Conservation (phyloP, 2,329 filamentous ascomycete genomes). For the Xylariaceae sp. region DNA sequence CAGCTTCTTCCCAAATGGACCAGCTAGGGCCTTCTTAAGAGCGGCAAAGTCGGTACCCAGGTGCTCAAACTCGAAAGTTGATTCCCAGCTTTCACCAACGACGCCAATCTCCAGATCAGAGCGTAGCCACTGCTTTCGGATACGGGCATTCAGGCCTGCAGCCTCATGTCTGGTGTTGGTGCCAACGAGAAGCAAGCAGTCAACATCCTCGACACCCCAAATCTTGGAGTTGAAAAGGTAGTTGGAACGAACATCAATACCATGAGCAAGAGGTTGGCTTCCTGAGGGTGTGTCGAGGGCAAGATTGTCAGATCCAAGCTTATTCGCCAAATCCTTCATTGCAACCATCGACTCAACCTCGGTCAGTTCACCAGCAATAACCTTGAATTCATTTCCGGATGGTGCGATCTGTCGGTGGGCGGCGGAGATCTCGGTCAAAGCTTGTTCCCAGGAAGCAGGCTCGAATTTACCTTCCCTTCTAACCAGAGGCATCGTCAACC, state of each 20-base stretch:
- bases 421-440: constrained; percentile 77
- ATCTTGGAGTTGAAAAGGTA: constrained; percentile 97
- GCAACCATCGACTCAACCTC: constrained; percentile 93
- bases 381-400: constrained; percentile 93
- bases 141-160: constrained; percentile 90
- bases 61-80: constrained; percentile 93
- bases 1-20: constrained; percentile 90
- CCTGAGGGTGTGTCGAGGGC: constrained; percentile 87
- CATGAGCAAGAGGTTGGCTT: constrained; percentile 80
- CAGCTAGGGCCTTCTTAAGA: constrained; percentile 79
- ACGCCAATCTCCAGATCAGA: constrained; percentile 91
- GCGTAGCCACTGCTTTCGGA: constrained; percentile 95
- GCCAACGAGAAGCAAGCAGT: constrained; percentile 85
- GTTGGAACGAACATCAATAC: constrained; percentile 88
- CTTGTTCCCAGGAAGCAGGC: constrained; percentile 93
- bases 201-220: constrained; percentile 88
- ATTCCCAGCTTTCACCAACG: constrained; percentile 85
- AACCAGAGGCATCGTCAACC: constrained; percentile 87
- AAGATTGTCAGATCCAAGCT: constrained; percentile 91
- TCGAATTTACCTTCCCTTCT: constrained; percentile 87
- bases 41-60: constrained; percentile 74
- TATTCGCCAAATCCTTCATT: constrained; percentile 96
- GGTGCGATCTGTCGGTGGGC: constrained; percentile 77
- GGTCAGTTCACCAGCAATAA: constrained; percentile 82
- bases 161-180: constrained; percentile 96